A percentile compares a stretch with the other conserved stretches of the same genome.
phyloP scores from a whole-genome alignment of 192 early-diverging fungal species.

The Coemansia sp. region DNA sequence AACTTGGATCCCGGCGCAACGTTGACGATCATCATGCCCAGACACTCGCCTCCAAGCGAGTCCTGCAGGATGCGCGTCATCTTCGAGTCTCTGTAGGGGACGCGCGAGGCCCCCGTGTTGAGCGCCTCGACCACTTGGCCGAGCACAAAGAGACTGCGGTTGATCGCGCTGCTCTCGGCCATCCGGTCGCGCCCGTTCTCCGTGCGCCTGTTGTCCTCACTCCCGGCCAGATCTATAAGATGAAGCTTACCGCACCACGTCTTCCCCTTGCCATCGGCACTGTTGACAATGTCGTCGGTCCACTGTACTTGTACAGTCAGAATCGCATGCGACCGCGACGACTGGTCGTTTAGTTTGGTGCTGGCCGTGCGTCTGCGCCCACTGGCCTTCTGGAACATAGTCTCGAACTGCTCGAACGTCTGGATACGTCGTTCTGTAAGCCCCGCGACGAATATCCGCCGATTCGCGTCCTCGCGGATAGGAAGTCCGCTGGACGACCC shows the following conservation, averaged over 20 bases:
- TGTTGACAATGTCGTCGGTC: constrained; percentile 26
- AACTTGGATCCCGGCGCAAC: constrained; percentile 59
- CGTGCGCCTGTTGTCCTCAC: constrained; percentile 66
- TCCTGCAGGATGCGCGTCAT: constrained; percentile 69
- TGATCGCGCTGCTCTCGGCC: constrained; percentile 67
- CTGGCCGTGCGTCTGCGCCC: constrained; percentile 62
- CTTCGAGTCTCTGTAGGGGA: constrained; percentile 69
- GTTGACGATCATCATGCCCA: constrained; percentile 71
- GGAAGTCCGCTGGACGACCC: constrained; percentile 34
- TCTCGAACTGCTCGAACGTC: constrained; percentile 57
- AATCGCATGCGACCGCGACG: constrained; percentile 66
- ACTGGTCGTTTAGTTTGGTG: constrained; percentile 66
- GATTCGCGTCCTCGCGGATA: constrained; percentile 60
- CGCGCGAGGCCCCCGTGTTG: constrained; percentile 54
- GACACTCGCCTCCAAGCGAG: constrained; percentile 62
- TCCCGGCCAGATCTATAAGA: constrained; percentile 68
- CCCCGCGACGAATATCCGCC: constrained; percentile 60
- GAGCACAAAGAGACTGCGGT: constrained; percentile 65
- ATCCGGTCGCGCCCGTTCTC: constrained; percentile 62
- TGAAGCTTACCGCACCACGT: constrained; percentile 57
- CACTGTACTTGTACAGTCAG: constrained; percentile 58
- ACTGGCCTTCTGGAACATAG: constrained; percentile 48
- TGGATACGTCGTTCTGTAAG: constrained; percentile 57
- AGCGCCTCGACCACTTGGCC: constrained; percentile 70
- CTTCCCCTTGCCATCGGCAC: constrained; percentile 10